These are phyloP conservation scores for Aegle marmelos DNA, from an alignment of 345 rosid species.

Conservation along the genomic window DNA sequence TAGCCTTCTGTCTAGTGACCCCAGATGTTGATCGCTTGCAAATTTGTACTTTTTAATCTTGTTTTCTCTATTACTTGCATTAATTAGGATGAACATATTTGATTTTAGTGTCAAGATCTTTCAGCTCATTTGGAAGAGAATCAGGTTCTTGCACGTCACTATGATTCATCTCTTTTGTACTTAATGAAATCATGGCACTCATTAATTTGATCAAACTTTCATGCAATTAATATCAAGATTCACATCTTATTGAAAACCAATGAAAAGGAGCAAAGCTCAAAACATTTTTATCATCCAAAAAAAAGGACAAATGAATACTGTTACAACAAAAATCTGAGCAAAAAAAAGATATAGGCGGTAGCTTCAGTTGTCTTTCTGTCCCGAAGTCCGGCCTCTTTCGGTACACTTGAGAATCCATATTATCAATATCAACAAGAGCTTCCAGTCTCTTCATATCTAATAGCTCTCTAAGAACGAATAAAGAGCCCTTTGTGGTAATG, in stretches of 20 bases:
- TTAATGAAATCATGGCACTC: neutral
- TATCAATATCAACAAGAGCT: slow-evolving; percentile 54
- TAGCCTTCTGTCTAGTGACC: slow-evolving; percentile 57
- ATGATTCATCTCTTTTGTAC: neutral
- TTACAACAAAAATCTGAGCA: neutral
- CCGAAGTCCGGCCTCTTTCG: slow-evolving; percentile 55
- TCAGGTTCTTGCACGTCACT: no score
- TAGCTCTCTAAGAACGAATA: slow-evolving; percentile 27
- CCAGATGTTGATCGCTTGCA: slow-evolving; percentile 4
- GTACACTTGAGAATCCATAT: slow-evolving; percentile 46
- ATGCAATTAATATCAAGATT: neutral
- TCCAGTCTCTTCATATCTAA: slow-evolving; percentile 40
- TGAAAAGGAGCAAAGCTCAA: neutral
- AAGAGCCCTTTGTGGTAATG: slow-evolving; percentile 27
- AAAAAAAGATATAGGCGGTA: neutral
- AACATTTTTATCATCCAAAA: neutral
- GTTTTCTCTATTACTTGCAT: neutral
- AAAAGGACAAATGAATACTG: neutral
- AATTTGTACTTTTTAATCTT: neutral
- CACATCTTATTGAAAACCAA: neutral
- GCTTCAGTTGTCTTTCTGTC: slow-evolving; percentile 16
- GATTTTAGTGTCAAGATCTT: no score
- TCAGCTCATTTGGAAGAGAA: no score
- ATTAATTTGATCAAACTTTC: neutral
- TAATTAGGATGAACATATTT: neutral